Base-by-base conservation (phyloP, 2,329 filamentous ascomycete genomes). In the Nemania serpens region DNA sequence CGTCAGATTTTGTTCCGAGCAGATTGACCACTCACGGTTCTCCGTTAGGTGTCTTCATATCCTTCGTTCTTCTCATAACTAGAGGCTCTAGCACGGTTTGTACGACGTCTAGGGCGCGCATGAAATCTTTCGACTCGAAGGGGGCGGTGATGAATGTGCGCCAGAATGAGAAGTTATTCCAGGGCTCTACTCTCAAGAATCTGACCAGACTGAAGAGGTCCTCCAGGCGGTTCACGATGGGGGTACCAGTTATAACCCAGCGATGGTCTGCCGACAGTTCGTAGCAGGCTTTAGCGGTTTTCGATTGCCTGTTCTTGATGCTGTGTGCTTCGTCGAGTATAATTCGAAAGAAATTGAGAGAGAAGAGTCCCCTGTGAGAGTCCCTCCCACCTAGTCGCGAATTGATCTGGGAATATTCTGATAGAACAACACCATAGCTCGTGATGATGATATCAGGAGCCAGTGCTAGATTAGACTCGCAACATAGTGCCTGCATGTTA, bases 111-210 rank as follows among this genome's bases (percentile, higher is more conserved):
- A 99, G 81, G 0, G 95, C 95, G 4, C 93, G 88, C 68, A 97
- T 87, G 72, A 96, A 97, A 65, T 99, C 91, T 67, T 95, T 95
- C 0, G 92, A 94, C 75, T 99, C 95, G 66, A 99, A 99, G 0
- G 95, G 95, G 1, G 96, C 89, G 0, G 95, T 99, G 71, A 99
- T 98, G 74, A 99, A 99, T 0, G 95, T 98, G 73, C 93, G 93
- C 95, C 95, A 99, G 77, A 97, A 99, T 0, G 93, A 97, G 75
- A 99, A 99, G 74, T 98, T 98, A 71, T 90, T 95, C 95, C 95
- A 99, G 0, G 95, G 95, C 73, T 98, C 94, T 3, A 99, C 95
- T 58, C 91, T 88, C 11, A 99, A 79, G 76, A 98, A 99, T 2
- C 91, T 88, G 12, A 98, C 91, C 39, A 99, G 78, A 71, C 91